These are phyloP conservation scores for Auriculariales sp. DNA, from an alignment of 768 basidiomycete genomes.

Conservation along the genomic window DNA sequence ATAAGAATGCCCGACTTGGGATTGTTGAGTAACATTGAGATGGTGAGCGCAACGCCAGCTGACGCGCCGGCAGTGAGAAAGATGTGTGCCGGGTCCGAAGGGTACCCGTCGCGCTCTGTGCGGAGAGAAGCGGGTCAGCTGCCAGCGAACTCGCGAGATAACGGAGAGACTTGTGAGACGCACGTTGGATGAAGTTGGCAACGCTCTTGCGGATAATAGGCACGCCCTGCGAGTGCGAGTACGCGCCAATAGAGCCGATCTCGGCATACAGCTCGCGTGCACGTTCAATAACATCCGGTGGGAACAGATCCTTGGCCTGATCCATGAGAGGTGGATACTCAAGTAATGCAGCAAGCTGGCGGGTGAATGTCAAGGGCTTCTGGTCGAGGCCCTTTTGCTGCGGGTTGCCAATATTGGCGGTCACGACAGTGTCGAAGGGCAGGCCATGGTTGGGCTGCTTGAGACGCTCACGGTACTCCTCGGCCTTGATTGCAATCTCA, in stretches of 20 bases:
- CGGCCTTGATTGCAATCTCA: constrained; percentile 90
- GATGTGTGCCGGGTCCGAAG: constrained; percentile 69
- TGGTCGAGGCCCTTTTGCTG: constrained; percentile 94
- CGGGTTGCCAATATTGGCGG: constrained; percentile 95
- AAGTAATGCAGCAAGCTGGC: constrained; percentile 80
- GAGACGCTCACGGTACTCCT: constrained; percentile 61
- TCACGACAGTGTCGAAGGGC: constrained; percentile 81
- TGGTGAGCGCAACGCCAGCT: constrained; percentile 77
- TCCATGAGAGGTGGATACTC: constrained; percentile 82
- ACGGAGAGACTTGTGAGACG: constrained; percentile 11
- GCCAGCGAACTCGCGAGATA: too few relatives aligned
- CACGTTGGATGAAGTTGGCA: constrained; percentile 79
- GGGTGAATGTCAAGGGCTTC: constrained; percentile 76
- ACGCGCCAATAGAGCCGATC: constrained; percentile 89
- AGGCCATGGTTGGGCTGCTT: constrained; percentile 41
- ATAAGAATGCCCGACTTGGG: constrained; percentile 71
- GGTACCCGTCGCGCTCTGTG: constrained; percentile 85
- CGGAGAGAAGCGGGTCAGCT: too few relatives aligned
- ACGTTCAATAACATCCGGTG: constrained; percentile 69
- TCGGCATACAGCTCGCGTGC: constrained; percentile 68
- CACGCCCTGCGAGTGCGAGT: constrained; percentile 90
- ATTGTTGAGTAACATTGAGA: constrained; percentile 61
- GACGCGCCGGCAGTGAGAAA: constrained; percentile 95
- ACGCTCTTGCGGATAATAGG: constrained; percentile 78
- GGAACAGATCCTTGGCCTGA: constrained; percentile 66